Evolutionary conservation across 1,284 basidiomycete species (phyloP).

Genomic region (Macrocystidia cucumis): DNA sequence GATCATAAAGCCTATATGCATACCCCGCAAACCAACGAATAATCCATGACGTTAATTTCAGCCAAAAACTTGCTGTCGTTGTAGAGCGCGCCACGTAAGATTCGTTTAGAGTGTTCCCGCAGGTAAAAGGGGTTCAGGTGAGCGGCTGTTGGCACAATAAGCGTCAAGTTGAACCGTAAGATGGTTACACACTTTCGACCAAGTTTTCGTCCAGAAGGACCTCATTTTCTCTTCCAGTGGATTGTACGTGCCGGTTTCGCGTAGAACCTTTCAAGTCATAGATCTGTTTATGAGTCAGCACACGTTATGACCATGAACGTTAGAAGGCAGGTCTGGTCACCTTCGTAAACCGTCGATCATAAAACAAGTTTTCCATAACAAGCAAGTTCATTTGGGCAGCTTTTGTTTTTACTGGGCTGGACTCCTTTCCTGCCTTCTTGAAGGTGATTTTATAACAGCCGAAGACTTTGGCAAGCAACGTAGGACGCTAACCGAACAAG

Average conservation of each 20-base stretch:
- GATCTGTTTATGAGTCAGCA: conserved; percentile 42
- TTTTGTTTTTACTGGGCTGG: conserved; percentile 56
- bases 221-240: conserved; percentile 87
- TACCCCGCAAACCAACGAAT: conserved; percentile 90
- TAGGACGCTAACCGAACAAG: conserved; percentile 66
- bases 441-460: conserved; percentile 97
- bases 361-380: conserved; percentile 98
- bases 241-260: conserved; percentile 85
- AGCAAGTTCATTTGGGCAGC: conserved; percentile 91
- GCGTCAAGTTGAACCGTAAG: background rate
- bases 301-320: conserved; percentile 1
- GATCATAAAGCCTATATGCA: background rate
- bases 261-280: conserved; percentile 95
- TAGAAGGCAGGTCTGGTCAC: conserved; percentile 38
- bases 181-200: conserved; percentile 56
- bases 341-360: conserved; percentile 83
- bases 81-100: conserved; percentile 84
- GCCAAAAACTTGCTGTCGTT: conserved; percentile 95
- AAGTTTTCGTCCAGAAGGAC: conserved; percentile 92
- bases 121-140: conserved; percentile 85
- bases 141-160: conserved; percentile 36
- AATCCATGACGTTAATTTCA: conserved; percentile 98
- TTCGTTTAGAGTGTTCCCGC: conserved; percentile 91
- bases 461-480: conserved; percentile 94
- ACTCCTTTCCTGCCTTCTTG: conserved; percentile 72